Base-by-base conservation (phyloP, 73 alveolate species). In the Paramecium sexaurelia region DNA sequence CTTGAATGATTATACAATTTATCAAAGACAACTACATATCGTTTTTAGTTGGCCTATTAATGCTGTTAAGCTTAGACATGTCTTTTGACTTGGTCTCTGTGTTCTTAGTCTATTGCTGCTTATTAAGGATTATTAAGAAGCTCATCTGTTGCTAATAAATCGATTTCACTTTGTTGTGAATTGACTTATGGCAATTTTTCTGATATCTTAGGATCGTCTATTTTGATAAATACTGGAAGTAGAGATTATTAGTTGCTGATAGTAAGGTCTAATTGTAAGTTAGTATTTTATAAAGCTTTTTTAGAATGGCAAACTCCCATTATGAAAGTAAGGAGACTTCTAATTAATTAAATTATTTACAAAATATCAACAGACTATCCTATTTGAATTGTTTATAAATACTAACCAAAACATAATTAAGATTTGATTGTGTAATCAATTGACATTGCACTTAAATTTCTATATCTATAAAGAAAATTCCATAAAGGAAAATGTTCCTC, bases 261-360 rank as follows among this genome's bases (percentile, higher is more conserved):
- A 26, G 83, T 61, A 26, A 61, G 39, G 43, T 61, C 83, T 29
- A 9, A 19, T 27, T 24, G 39, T 61, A 1, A 32, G 10, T 32
- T 5, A 61, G 67, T 51, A 4, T 51, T 17, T 51, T 22, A 10
- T 61, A 11, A 61, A 11, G 83, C 7, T 61, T 61, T 61, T 61
- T 26, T 61, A 27, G 47, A 61, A 32, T 61, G 83, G 13, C 83
- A 61, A 26, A 61, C 47, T 26, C 83, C 83, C 83, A 61, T 61
- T 3, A 32, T 61, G 67, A 61, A 61, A 32, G 39, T 61, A 61
- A 61, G 83, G 83, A 61, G 83, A 61, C 83, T 61, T 32, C 83
- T 61, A 61, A 61, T 61, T 61, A 61, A 61, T 61, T 61, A 29
- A 61, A 61, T 61, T 61, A 61, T 29, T 61, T 32, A 47, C 41